Base-by-base conservation (phyloP, 176 grass and related monocot species). In the Melocanna baccifera region DNA sequence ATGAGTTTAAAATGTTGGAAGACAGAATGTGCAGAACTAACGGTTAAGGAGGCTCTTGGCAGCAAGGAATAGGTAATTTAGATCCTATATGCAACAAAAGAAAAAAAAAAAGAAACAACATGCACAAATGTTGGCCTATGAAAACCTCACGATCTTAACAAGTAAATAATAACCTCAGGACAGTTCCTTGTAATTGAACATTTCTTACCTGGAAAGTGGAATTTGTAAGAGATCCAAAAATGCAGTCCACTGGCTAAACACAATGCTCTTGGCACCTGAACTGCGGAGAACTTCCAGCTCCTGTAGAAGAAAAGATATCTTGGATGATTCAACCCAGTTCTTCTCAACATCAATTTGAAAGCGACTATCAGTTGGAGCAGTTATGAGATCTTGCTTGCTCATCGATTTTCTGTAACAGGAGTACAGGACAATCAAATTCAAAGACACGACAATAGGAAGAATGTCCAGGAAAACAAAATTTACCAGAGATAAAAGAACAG, bases 191-290 rank as follows among this genome's bases (percentile, higher is more conserved):
- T 81, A n/a, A 69, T 32, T 50, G 28, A 63, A 81, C 34, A 62
- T 67, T 23, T 57, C n/a, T 78, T 91, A 90, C 96, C 92, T 83
- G 18, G 91, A 95, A 93, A 98, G 96, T 58, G 96, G 92, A 83
- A 98, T 98, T 85, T 98, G 78, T 64, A 98, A 79, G 72, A 98
- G 96, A 95, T 98, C 96, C 62, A 98, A 86, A 89, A 98, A 98
- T 77, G 92, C 92, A 81, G 96, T 98, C 96, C 96, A 98, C 81
- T 98, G 96, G 83, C 92, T 98, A 88, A 98, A 98, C n/a, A 98
- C 83, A 2, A 98, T 95, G 78, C 89, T 95, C 85, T 98, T 98
- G 48, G 93, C 84, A 67, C 90, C 88, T 65, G 84, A 80, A 67
- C 37, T 78, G 32, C 89, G 84, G 85, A 93, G 85, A 72, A 64